These are phyloP conservation scores for Amniculicola lignicola DNA, from an alignment of 495 filamentous ascomycete species.

Conservation along the genomic window DNA sequence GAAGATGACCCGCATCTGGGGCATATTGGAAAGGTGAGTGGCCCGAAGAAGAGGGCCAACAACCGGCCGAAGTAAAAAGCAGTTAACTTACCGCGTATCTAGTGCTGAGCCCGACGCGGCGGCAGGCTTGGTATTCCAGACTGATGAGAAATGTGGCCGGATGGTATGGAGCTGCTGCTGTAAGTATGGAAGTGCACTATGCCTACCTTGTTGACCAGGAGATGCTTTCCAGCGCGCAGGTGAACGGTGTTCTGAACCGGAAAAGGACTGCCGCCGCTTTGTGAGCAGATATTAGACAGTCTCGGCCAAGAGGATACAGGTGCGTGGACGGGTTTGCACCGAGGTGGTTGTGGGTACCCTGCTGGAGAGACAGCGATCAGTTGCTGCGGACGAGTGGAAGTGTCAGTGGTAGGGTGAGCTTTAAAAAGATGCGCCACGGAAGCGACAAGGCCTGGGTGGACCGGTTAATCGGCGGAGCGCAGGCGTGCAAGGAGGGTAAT, in stretches of 20 bases:
- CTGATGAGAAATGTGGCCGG: neutral
- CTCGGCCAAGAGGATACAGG: conserved; percentile 30
- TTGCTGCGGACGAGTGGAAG: conserved; percentile 35
- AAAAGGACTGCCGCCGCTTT: conserved; percentile 31
- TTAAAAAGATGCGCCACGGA: conserved; percentile 12
- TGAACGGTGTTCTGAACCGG: conserved; percentile 23
- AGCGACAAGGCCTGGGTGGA: conserved; percentile 8
- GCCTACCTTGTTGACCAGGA: conserved; percentile 19
- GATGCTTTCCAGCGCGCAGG: neutral
- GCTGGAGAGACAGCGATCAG: conserved; percentile 24
- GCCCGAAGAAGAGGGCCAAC: conserved; percentile 3
- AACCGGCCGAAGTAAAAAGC: conserved; percentile 10
- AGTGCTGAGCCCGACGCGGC: conserved; percentile 11
- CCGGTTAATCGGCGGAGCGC: conserved; percentile 29
- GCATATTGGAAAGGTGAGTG: conserved; percentile 26
- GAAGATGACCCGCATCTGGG: conserved; percentile 30
- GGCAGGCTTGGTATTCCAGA: conserved; percentile 4
- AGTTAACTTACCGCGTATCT: conserved; percentile 26
- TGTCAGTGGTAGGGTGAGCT: conserved; percentile 29
- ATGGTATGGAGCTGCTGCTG: conserved; percentile 19
- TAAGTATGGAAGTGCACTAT: conserved; percentile 24
- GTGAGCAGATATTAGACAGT: conserved; percentile 26
- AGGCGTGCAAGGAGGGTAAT: neutral
- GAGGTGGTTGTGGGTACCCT: conserved; percentile 30
- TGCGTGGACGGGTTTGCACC: conserved; percentile 11